phyloP scores from a whole-genome alignment of 495 filamentous ascomycete species.

The Podospora tetraspora region DNA sequence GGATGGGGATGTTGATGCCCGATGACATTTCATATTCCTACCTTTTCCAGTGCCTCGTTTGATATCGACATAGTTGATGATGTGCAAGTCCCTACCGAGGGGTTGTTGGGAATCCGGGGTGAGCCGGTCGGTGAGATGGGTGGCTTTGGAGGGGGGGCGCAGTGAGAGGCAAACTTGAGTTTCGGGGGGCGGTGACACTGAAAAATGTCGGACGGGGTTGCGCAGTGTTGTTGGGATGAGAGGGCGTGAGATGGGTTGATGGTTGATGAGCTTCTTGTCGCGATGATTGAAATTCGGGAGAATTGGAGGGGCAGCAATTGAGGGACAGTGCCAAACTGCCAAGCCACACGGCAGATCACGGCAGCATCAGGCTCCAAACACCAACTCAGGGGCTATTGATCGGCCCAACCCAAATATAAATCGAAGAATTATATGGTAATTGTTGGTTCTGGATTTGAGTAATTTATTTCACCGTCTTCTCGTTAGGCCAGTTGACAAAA shows the following conservation, averaged over 20 bases:
- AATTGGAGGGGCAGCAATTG: background rate
- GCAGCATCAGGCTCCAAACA: background rate
- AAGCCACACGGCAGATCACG: background rate
- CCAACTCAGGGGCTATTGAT: background rate
- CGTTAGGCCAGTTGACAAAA: too few species aligned
- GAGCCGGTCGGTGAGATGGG: background rate
- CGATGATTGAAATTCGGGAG: background rate
- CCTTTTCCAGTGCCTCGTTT: slow-evolving; percentile 94
- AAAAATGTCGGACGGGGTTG: background rate
- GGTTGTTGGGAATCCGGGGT: background rate
- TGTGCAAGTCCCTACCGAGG: background rate
- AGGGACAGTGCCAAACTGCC: background rate
- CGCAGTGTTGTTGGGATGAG: background rate
- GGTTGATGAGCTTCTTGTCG: background rate
- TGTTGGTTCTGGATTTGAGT: background rate
- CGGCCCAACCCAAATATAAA: background rate
- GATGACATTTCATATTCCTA: slow-evolving; percentile 29
- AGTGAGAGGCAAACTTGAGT: background rate
- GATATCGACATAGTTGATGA: slow-evolving; percentile 82
- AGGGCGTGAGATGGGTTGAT: background rate
- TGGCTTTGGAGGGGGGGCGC: background rate
- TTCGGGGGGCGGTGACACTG: background rate
- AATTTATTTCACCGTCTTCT: too few species aligned
- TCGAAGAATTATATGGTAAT: rapidly evolving
- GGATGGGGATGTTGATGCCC: background rate